A percentile compares a stretch with the other conserved stretches of the same genome.
Evolutionary conservation across 2,329 filamentous ascomycete genomes (phyloP).

Genomic region (Saccharata proteae): DNA sequence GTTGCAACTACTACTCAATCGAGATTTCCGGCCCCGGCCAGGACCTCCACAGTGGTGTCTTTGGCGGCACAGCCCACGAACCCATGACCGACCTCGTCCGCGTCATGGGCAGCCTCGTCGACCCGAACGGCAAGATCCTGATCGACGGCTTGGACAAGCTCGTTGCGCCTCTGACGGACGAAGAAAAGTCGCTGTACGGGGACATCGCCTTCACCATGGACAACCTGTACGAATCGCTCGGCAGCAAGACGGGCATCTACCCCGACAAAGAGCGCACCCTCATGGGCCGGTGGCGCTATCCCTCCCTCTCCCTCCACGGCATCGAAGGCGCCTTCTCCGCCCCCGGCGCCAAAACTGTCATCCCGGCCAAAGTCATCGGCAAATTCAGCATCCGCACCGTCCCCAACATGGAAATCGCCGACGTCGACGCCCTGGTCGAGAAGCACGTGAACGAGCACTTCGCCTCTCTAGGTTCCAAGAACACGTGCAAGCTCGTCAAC

Average conservation of each 20-base stretch:
- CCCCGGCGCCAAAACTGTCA: conserved; percentile 94
- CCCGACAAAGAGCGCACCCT: conserved; percentile 82
- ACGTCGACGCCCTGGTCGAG: conserved; percentile 75
- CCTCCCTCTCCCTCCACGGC: conserved; percentile 87
- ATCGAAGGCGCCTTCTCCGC: conserved; percentile 90
- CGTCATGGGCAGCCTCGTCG: conserved; percentile 72
- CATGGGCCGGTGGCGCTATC: conserved; percentile 93
- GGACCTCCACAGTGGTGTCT: conserved; percentile 93
- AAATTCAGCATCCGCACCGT: conserved; percentile 98
- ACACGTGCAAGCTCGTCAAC: conserved; percentile 67
- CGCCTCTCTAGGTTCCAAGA: conserved; percentile 81
- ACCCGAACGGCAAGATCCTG: conserved; percentile 81
- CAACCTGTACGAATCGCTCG: conserved; percentile 82
- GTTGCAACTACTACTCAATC: conserved; percentile 95
- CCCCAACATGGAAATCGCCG: conserved; percentile 88
- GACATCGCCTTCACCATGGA: conserved; percentile 93
- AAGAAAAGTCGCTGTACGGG: conserved; percentile 81
- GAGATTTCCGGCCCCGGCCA: conserved; percentile 83
- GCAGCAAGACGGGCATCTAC: conserved; percentile 77
- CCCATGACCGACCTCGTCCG: conserved; percentile 93
- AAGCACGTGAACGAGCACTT: conserved; percentile 76
- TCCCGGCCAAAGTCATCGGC: conserved; percentile 92
- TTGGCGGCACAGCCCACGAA: conserved; percentile 91
- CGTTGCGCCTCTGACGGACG: conserved; percentile 74
- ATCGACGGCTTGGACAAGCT: conserved; percentile 92